These are phyloP conservation scores for Xylariaceae sp. DNA, from an alignment of 2,329 filamentous ascomycete species.

Conservation along the genomic window DNA sequence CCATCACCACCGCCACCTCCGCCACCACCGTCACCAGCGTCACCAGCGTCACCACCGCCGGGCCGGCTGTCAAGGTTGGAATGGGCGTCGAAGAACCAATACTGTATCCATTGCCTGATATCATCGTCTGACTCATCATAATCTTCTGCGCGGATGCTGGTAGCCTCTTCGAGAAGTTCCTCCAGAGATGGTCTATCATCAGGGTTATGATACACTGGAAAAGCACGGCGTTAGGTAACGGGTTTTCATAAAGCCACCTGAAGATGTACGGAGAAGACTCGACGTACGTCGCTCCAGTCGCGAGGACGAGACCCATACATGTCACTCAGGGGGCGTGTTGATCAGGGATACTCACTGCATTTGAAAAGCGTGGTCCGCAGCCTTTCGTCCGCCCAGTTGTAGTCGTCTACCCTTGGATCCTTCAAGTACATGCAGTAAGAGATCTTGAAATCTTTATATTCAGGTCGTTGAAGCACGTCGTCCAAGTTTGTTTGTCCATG, in stretches of 20 bases:
- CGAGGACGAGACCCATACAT: not conserved
- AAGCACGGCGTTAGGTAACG: conserved; percentile 1
- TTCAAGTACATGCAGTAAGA: conserved; percentile 24
- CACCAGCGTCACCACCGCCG: not conserved
- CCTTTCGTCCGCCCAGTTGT: conserved; percentile 16
- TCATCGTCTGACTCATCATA: conserved; percentile 17
- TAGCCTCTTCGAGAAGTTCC: conserved; percentile 15
- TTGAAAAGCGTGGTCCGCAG: conserved; percentile 21
- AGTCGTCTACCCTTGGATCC: conserved; percentile 7
- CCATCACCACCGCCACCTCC: not conserved
- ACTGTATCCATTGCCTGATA: conserved; percentile 18
- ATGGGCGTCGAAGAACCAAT: conserved; percentile 11
- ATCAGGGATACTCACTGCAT: conserved; percentile 16
- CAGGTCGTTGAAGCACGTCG: not conserved
- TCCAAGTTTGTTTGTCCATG: not conserved
- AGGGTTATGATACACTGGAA: conserved; percentile 23
- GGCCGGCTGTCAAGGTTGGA: too few species aligned
- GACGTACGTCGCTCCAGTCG: not conserved
- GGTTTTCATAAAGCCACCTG: not conserved
- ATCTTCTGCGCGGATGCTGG: not conserved
- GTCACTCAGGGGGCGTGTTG: not conserved
- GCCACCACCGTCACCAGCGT: not conserved
- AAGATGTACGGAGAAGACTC: not conserved
- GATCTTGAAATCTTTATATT: conserved; percentile 10
- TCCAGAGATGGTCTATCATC: conserved; percentile 20